A percentile compares a stretch with the other conserved stretches of the same genome.
Conservation (phyloP, 2,329 filamentous ascomycete species). For the Paracorniculantispora psalliotae region DNA sequence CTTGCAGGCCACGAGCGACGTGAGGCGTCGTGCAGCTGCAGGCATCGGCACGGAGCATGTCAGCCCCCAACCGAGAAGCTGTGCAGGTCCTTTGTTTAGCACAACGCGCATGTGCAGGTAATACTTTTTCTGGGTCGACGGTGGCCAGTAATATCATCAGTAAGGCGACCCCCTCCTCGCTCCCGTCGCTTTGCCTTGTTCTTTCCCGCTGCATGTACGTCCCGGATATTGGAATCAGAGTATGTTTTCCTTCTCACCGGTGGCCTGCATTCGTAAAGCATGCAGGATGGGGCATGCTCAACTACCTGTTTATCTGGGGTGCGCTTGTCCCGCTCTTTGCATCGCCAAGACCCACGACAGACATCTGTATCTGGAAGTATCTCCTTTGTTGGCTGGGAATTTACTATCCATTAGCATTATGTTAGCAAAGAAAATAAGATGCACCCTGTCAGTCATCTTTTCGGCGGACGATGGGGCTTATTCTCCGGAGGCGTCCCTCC, state of each 20-base stretch:
- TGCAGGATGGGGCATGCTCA: not conserved
- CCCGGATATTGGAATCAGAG: not conserved
- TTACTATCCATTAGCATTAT: not conserved
- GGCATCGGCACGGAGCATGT: not conserved
- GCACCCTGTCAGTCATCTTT: not conserved
- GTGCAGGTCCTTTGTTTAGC: not conserved
- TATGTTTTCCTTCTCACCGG: not conserved
- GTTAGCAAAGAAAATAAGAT: not conserved
- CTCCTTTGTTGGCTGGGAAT: not conserved
- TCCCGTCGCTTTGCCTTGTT: not conserved
- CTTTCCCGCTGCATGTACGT: not conserved
- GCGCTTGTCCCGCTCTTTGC: not conserved
- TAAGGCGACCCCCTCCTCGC: not conserved
- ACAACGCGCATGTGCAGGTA: not conserved
- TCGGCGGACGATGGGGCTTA: not conserved
- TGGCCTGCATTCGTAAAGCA: not conserved
- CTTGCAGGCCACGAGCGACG: slow-evolving; percentile 1
- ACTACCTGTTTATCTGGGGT: not conserved
- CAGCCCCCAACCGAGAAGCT: slow-evolving; percentile 1
- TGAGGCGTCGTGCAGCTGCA: slow-evolving; percentile 6
- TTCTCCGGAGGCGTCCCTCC: not conserved
- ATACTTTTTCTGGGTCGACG: not conserved
- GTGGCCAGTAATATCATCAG: not conserved
- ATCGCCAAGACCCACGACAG: not conserved
- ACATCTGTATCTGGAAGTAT: slow-evolving; percentile 1